Conservation (phyloP, 768 basidiomycete genomes). For the Podaxis mareebaensis region DNA sequence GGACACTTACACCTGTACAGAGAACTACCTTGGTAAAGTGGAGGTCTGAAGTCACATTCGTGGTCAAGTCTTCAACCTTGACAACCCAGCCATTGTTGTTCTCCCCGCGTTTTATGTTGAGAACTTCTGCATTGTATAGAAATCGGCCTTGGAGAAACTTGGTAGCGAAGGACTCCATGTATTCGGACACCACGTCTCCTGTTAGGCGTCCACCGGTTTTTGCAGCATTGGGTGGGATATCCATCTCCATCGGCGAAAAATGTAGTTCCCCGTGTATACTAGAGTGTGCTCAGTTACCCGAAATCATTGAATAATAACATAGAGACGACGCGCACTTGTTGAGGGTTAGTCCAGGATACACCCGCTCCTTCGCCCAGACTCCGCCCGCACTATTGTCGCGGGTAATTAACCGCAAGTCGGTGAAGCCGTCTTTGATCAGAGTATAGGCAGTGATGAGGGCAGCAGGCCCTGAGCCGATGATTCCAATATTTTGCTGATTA, state of each 20-base stretch:
- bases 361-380: slow-evolving; percentile 46
- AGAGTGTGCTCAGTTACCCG: neutral
- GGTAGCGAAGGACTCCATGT: slow-evolving; percentile 47
- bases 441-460: slow-evolving; percentile 55
- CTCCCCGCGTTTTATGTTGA: slow-evolving; percentile 37
- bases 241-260: slow-evolving; percentile 53
- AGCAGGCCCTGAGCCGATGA: slow-evolving; percentile 54
- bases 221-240: slow-evolving; percentile 26
- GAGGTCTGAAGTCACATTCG: slow-evolving; percentile 12
- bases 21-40: slow-evolving; percentile 9
- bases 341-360: slow-evolving; percentile 49
- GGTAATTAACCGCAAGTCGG: slow-evolving; percentile 45
- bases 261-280: slow-evolving; percentile 56
- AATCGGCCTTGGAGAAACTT: slow-evolving; percentile 33
- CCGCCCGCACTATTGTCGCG: slow-evolving; percentile 49
- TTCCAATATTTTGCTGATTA: slow-evolving; percentile 15
- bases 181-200: slow-evolving; percentile 47
- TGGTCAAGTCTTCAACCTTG: slow-evolving; percentile 33
- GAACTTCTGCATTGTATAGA: slow-evolving; percentile 39
- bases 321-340: slow-evolving; percentile 45
- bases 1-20: slow-evolving; percentile 22
- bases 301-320: neutral
- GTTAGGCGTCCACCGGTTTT: slow-evolving; percentile 38
- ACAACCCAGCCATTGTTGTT: slow-evolving; percentile 41
- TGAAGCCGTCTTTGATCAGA: slow-evolving; percentile 54